These are phyloP conservation scores for Aspergillus puulaauensis DNA, from an alignment of 2,329 filamentous ascomycete species.

Conservation along the genomic window DNA sequence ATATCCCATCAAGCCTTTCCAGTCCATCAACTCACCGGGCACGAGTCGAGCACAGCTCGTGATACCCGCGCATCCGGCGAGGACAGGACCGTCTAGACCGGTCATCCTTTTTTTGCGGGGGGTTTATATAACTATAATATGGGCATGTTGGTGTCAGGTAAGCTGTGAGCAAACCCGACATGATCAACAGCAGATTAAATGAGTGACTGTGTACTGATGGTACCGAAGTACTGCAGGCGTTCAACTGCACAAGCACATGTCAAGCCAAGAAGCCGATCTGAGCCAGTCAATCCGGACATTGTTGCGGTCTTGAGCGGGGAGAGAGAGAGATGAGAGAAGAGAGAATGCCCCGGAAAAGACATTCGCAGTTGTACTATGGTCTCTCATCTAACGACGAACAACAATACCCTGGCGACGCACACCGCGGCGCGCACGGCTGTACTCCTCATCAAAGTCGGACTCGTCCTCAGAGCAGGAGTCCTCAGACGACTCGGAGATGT, in stretches of 20 bases:
- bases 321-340: neutral
- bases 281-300: neutral
- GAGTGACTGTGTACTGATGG: conserved; percentile 19
- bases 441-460: conserved; percentile 41
- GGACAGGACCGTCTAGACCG: neutral
- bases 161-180: neutral
- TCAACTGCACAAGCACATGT: conserved; percentile 7
- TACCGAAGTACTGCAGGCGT: neutral
- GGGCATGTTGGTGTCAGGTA: too few species aligned
- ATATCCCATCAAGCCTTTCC: conserved; percentile 4
- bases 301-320: neutral
- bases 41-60: conserved; percentile 19
- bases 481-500: conserved; percentile 62
- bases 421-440: conserved; percentile 34
- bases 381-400: conserved; percentile 34
- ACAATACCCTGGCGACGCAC: conserved; percentile 40
- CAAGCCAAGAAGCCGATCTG: conserved; percentile 6
- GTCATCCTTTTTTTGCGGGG: conserved; percentile 10
- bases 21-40: neutral
- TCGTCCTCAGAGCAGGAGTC: conserved; percentile 69
- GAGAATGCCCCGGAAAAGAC: neutral
- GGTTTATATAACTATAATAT: neutral
- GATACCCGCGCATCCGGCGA: conserved; percentile 2
- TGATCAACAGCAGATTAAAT: conserved; percentile 7
- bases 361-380: too few species aligned